Evolutionary conservation across 1,284 basidiomycete genomes (phyloP), one percentile per base, ranked within the genome.

Genomic region (Marasmius tenuissimus): DNA sequence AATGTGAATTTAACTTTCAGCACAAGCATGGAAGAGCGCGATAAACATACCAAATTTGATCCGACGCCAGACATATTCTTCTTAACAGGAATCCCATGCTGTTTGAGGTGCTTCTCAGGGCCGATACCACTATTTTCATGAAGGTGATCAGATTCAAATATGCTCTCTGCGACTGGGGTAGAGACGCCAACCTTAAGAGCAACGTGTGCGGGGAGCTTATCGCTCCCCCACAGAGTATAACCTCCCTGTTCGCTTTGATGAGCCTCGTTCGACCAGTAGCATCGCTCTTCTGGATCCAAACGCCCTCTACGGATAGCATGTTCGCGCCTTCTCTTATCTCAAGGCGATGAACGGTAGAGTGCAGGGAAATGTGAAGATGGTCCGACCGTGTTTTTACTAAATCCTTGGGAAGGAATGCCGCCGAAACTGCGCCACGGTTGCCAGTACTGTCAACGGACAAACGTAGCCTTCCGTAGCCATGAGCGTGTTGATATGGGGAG

Each of bases 181-280:
- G 39, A 67, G 50, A 61, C 66, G 52, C 14, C 20, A 12, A 73
- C 67, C 65, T 66, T 4, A 67, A 55, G 20, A 68, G 47, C 51
- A 68, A 53, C 10, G 74, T 45, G 35, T 70, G 67, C 1, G 74
- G 72, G 8, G 68, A 65, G 2, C 64, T 70, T 11, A 74, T 61
- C 0, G 72, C 67, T 1, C 73, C 74, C 38, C 64, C 62, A 40
- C 65, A 69, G 10, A 73, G 38, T n/a, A 74, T 64, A 10, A 72
- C 65, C 58, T 72, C 68, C 52, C 27, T 49, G 10, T 14, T 50
- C 4, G 52, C 33, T 10, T 39, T 7, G 12, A 54, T 37, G 52
- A 54, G 38, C 14, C 52, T 27, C 33, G 52, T 22, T 5, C 33
- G 14, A 18, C 52, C 52, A 8, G 52, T 33, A 20, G 22, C 52